Conservation (phyloP, 2,329 filamentous ascomycete genomes). For the Pseudogymnoascus sp. region DNA sequence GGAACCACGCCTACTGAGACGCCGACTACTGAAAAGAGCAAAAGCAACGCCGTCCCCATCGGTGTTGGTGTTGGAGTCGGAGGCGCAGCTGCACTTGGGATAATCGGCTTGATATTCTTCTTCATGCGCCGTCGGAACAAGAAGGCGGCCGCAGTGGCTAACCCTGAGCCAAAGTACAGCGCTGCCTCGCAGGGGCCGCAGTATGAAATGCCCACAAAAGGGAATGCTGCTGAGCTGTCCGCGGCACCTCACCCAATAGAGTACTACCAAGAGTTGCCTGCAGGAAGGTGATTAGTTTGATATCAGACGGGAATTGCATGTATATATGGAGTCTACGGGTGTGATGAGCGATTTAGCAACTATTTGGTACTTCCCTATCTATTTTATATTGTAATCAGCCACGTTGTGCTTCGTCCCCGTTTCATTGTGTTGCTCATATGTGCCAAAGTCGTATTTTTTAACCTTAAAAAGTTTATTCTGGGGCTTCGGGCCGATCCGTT, state of each 20-base stretch:
- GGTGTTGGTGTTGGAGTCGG: neutral
- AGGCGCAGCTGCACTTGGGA: neutral
- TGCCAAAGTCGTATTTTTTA: neutral
- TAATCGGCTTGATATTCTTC: constrained; percentile 1
- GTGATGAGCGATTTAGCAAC: neutral
- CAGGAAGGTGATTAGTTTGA: neutral
- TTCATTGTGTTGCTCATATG: neutral
- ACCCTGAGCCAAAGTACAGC: neutral
- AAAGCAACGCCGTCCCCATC: neutral
- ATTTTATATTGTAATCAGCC: neutral
- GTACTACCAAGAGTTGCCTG: constrained; percentile 1
- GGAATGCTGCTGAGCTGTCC: neutral
- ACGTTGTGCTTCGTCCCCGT: neutral
- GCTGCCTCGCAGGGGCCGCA: neutral
- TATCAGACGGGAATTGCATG: neutral
- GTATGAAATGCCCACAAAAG: neutral
- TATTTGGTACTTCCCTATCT: neutral
- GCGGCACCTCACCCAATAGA: neutral
- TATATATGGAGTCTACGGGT: neutral
- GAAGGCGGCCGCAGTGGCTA: neutral
- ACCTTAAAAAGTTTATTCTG: neutral
- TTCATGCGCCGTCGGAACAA: neutral
- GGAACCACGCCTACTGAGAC: neutral
- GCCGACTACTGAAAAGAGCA: neutral
- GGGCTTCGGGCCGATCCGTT: constrained; percentile 5